Evolutionary conservation across 2,329 filamentous ascomycete species (phyloP).

Genomic region (Nemania sp.): DNA sequence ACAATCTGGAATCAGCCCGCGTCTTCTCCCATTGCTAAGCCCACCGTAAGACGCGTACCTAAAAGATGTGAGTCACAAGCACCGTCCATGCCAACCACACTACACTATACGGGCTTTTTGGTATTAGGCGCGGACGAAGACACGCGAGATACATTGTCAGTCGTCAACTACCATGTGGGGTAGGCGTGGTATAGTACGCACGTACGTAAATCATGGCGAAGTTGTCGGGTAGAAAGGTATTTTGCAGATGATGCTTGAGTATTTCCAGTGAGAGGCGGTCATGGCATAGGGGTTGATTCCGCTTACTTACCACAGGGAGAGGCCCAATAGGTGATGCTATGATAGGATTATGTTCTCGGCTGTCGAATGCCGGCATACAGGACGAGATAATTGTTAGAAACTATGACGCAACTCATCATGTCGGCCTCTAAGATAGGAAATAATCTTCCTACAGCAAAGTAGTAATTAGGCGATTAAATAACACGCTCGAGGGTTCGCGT

Average conservation of each 20-base stretch:
- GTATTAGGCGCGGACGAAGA: not conserved
- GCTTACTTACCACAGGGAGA: too few relatives aligned
- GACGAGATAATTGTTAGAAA: too few relatives aligned
- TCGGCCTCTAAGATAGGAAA: too few relatives aligned
- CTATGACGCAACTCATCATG: too few relatives aligned
- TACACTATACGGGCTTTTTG: not conserved
- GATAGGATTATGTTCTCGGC: too few relatives aligned
- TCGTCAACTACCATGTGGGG: not conserved
- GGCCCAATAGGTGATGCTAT: too few relatives aligned
- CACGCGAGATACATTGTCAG: not conserved
- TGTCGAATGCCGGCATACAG: too few relatives aligned
- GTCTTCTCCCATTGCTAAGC: not conserved
- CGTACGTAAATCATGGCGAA: not conserved
- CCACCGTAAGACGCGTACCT: not conserved
- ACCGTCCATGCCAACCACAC: not conserved
- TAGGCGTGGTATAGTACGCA: not conserved
- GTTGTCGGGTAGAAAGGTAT: not conserved
- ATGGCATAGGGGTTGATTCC: not conserved
- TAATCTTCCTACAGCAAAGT: too few relatives aligned
- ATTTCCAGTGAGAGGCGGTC: too few relatives aligned
- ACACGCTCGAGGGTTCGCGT: too few relatives aligned
- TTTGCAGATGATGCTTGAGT: not conserved
- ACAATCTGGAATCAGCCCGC: not conserved
- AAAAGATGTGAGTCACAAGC: not conserved
- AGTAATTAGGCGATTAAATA: too few relatives aligned